Conservation (phyloP, 176 grass and related monocot genomes). For the Alloteropsis semialata region DNA sequence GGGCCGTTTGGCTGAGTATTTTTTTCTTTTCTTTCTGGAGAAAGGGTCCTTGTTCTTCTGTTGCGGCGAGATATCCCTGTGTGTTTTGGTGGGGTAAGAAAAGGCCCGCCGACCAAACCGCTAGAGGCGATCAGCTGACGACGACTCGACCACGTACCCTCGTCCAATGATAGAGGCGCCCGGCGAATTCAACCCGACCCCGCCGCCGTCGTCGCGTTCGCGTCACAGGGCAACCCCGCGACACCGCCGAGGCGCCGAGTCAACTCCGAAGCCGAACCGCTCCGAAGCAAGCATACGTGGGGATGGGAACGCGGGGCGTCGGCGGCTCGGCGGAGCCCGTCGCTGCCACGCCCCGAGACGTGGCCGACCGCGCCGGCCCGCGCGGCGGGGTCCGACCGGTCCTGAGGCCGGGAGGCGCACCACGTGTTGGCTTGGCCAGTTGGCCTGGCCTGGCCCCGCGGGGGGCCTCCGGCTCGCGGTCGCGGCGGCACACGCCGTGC, state of each 20-base stretch:
- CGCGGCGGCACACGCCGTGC: no score
- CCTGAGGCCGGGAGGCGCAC: neutral
- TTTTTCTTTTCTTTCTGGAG: no score
- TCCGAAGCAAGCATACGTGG: neutral
- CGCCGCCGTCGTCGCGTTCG: neutral
- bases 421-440: no score
- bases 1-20: neutral
- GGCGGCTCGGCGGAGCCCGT: slow-evolving; percentile 26
- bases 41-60: no score
- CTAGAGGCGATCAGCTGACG: neutral
- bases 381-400: neutral
- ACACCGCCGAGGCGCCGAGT: neutral
- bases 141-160: neutral
- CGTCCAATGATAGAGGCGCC: neutral
- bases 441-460: neutral
- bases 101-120: slow-evolving; percentile 14
- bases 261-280: neutral
- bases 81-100: no score
- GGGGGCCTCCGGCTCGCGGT: neutral
- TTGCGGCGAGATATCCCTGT: no score
- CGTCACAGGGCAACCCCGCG: neutral
- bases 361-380: neutral
- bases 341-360: slow-evolving; percentile 2
- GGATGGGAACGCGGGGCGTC: neutral
- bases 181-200: neutral